These are phyloP conservation scores for Stagonosporopsis rhizophila DNA, from an alignment of 2,329 filamentous ascomycete species.

Conservation along the genomic window DNA sequence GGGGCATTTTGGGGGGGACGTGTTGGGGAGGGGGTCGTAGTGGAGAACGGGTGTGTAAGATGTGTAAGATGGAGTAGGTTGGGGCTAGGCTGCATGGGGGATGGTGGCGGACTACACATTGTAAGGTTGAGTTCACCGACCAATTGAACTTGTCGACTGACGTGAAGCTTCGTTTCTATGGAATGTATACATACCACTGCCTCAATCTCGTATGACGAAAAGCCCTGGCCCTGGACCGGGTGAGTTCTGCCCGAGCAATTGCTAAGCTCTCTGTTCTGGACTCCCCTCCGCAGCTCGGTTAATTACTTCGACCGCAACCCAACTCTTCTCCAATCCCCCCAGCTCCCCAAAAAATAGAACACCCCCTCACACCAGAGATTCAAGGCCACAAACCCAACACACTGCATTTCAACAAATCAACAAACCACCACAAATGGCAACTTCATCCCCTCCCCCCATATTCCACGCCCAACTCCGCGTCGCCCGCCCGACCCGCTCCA, in stretches of 20 bases:
- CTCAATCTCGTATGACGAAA: too few species aligned
- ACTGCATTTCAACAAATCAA: background rate
- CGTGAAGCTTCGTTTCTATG: too few species aligned
- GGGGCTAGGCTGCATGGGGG: background rate
- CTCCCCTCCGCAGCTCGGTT: background rate
- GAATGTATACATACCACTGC: too few species aligned
- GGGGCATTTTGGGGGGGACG: background rate
- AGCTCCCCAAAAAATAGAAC: too few species aligned
- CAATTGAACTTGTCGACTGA: too few species aligned
- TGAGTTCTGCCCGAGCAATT: background rate
- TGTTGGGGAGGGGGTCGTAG: too few species aligned
- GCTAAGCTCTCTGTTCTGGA: background rate
- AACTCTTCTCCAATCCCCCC: too few species aligned
- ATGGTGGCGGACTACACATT: background rate
- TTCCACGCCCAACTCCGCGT: conserved; percentile 46
- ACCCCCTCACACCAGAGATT: too few species aligned
- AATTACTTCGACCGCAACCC: too few species aligned
- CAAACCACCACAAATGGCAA: background rate
- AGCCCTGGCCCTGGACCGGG: too few species aligned
- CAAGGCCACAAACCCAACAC: too few species aligned
- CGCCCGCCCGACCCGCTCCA: conserved; percentile 52
- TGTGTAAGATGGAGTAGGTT: background rate
- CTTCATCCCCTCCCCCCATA: background rate
- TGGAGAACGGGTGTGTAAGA: background rate
- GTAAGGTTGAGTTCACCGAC: too few species aligned